These are phyloP conservation scores for Fusarium nanum DNA, from an alignment of 2,329 filamentous ascomycete genomes.

Conservation along the genomic window DNA sequence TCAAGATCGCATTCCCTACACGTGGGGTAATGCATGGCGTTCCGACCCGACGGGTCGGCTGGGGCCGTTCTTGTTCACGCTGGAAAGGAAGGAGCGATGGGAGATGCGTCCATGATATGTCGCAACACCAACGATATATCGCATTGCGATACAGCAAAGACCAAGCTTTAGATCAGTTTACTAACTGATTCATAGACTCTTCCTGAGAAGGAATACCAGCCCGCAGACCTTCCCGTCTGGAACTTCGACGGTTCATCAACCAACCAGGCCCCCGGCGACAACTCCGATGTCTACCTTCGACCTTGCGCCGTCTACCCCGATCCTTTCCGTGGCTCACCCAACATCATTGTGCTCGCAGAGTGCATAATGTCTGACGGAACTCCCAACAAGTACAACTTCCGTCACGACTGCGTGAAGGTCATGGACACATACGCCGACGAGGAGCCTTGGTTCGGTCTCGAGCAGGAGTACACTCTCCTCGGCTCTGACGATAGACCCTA, in stretches of 20 bases:
- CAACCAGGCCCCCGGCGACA: slow-evolving; percentile 89
- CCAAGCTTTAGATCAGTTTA: not conserved
- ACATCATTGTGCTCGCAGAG: slow-evolving; percentile 94
- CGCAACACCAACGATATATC: not conserved
- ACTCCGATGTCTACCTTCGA: slow-evolving; percentile 97
- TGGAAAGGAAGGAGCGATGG: not conserved
- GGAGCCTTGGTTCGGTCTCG: slow-evolving; percentile 96
- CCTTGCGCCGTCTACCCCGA: slow-evolving; percentile 90
- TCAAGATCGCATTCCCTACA: slow-evolving; percentile 9
- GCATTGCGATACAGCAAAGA: not conserved
- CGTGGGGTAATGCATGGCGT: slow-evolving; percentile 8
- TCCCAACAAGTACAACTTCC: slow-evolving; percentile 99
- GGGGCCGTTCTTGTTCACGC: slow-evolving; percentile 12
- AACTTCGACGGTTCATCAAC: slow-evolving; percentile 84
- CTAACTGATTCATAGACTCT: slow-evolving; percentile 57
- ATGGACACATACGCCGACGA: slow-evolving; percentile 88
- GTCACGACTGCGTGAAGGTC: slow-evolving; percentile 88
- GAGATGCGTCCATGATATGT: not conserved
- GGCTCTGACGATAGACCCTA: slow-evolving; percentile 88
- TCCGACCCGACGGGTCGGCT: slow-evolving; percentile 11
- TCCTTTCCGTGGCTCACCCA: slow-evolving; percentile 88
- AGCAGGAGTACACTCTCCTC: slow-evolving; percentile 90
- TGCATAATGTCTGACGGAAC: slow-evolving; percentile 94
- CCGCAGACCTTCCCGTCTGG: slow-evolving; percentile 66
- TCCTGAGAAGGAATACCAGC: slow-evolving; percentile 61